Base-by-base conservation (phyloP, 345 rosid genomes). In the Pugionium dolabratum region DNA sequence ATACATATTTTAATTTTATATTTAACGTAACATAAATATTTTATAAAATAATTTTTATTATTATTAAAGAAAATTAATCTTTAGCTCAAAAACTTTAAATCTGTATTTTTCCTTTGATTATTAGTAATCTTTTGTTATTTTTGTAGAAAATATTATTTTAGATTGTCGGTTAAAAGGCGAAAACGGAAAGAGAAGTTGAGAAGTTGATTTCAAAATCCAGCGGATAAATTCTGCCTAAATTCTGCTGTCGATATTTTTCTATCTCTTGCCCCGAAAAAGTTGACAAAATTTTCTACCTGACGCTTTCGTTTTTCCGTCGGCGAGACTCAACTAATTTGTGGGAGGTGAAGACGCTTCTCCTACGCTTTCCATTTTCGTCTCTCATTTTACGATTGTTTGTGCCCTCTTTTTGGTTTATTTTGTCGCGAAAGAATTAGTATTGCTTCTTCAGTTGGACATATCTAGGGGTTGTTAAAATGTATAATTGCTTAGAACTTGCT, bases 201-300 rank as follows among this genome's bases (percentile, higher is more conserved):
- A 62, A 29, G 56, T 9, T 29, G 51, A 71, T 63, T 62, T 71
- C 26, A 54, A 67, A 63, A 63, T 63, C 64, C 69, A 62, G 69
- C 69, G 69, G 64, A 63, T 64, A 47, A 63, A 61, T 55, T 63
- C 45, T 55, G 48, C 47, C 18, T 18, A 18, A 18, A 18, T 18
- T 36, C 6, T 36, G 40, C 6, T 63, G 64, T 10, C 41, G 58
- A 62, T 64, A 4, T 34, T 33, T 51, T 50, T 59, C 36, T 10
- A 1, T 44, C 10, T 32, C 34, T 8, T 47, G 7, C 33, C 53
- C 39, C 63, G 26, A 32, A 32, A 71, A 71, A 25, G 40, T 50
- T 50, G 66, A 72, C 71, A 60, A 64, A 72, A 56, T 53, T 56
- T 59, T 64, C 41, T 6, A 64, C 59, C 54, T 66, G 71, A 64